Evolutionary conservation across 306 rosid genomes (phyloP).

Genomic region (Sophora flavescens): DNA sequence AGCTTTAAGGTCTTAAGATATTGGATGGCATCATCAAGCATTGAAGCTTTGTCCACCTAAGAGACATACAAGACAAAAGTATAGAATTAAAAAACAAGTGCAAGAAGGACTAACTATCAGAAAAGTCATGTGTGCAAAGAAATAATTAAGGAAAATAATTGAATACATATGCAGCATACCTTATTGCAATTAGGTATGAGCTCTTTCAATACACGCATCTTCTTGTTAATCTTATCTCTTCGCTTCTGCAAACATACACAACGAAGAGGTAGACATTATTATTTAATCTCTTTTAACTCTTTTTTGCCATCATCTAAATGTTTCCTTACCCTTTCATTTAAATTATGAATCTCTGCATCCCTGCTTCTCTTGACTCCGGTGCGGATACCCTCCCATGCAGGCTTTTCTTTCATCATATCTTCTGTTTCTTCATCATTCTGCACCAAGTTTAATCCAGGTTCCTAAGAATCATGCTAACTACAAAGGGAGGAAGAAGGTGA

Average conservation of each 20-base stretch:
- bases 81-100: neutral
- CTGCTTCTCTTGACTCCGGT: conserved; percentile 49
- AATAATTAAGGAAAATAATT: neutral
- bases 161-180: conserved; percentile 36
- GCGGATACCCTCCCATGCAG: conserved; percentile 38
- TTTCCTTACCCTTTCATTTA: conserved; percentile 57
- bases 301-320: neutral
- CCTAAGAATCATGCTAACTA: conserved; percentile 25
- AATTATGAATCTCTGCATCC: conserved; percentile 46
- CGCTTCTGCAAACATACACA: conserved; percentile 53
- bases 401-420: conserved; percentile 34
- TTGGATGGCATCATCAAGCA: conserved; percentile 69
- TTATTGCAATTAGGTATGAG: conserved; percentile 62
- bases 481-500: neutral
- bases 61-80: neutral
- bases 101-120: neutral
- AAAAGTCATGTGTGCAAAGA: neutral
- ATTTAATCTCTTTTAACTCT: neutral
- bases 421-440: conserved; percentile 54
- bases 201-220: conserved; percentile 52
- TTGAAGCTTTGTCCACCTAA: conserved; percentile 61
- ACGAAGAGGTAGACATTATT: neutral
- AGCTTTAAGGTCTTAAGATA: conserved; percentile 65
- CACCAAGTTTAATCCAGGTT: conserved; percentile 35
- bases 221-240: conserved; percentile 61